phyloP scores from a whole-genome alignment of 305 asterid species.

The Fraxinus angustifolia region DNA sequence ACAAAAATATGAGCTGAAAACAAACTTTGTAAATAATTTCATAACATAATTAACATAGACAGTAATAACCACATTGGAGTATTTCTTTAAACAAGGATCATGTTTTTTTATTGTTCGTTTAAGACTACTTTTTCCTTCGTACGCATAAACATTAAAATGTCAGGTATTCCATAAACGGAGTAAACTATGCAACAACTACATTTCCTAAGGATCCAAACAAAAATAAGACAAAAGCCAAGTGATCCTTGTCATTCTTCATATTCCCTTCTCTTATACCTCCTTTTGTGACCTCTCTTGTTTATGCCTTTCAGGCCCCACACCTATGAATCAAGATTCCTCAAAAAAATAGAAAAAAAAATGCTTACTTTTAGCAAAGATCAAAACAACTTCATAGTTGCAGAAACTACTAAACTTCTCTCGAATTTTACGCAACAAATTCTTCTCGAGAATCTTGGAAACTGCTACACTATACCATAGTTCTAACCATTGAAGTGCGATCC shows the following conservation, averaged over 20 bases:
- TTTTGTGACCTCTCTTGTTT: not conserved
- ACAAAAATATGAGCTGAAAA: not conserved
- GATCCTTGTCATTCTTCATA: not conserved
- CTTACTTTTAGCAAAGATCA: not conserved
- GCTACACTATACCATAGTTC: not conserved
- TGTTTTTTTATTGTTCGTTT: not conserved
- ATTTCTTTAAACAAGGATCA: not conserved
- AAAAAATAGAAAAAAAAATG: not conserved
- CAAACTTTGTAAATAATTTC: not conserved
- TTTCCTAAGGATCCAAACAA: conserved; percentile 15
- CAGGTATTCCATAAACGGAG: not conserved
- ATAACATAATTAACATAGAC: not conserved
- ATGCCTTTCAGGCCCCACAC: not conserved
- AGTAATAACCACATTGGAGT: not conserved
- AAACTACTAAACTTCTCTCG: conserved; percentile 11
- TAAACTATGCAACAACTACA: not conserved
- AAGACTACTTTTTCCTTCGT: not conserved
- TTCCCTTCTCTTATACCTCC: not conserved
- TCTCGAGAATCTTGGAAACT: not conserved
- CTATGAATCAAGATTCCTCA: not conserved
- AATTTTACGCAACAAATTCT: not conserved
- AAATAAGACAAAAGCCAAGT: not conserved
- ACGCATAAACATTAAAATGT: not conserved
- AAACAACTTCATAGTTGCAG: not conserved
- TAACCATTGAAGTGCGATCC: not conserved